phyloP scores from a whole-genome alignment of 2,329 filamentous ascomycete genomes.

The Lecanicillium sp. region DNA sequence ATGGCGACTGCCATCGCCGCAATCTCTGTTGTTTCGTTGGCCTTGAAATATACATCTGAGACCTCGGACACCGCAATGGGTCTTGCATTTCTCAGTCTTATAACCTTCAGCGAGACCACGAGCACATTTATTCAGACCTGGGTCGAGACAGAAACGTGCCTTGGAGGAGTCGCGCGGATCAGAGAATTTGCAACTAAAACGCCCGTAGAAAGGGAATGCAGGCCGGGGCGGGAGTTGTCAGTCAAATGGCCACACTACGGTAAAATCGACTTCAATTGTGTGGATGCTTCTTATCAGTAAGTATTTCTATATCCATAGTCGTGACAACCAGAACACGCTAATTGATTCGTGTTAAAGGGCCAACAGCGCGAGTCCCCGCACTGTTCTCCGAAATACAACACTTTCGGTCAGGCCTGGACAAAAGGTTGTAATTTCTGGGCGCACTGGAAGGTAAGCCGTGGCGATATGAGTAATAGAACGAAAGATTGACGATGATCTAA shows the following conservation, averaged over 20 bases:
- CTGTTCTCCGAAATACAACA: slow-evolving; percentile 15
- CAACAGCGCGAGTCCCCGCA: slow-evolving; percentile 27
- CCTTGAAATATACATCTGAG: slow-evolving; percentile 33
- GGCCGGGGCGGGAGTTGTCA: slow-evolving; percentile 1
- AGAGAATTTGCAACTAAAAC: slow-evolving; percentile 24
- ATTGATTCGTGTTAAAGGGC: slow-evolving; percentile 13
- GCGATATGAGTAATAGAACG: slow-evolving; percentile 11
- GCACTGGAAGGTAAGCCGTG: slow-evolving; percentile 12
- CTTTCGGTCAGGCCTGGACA: slow-evolving; percentile 15
- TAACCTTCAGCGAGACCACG: slow-evolving; percentile 25
- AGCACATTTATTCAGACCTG: slow-evolving; percentile 26
- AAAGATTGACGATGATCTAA: slow-evolving; percentile 8
- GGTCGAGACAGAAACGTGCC: slow-evolving; percentile 30
- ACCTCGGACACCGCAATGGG: slow-evolving; percentile 41
- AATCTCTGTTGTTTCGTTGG: slow-evolving; percentile 32
- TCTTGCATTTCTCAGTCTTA: slow-evolving; percentile 26
- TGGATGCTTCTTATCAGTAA: slow-evolving; percentile 24
- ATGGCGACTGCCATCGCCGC: slow-evolving; percentile 16
- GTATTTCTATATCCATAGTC: neutral
- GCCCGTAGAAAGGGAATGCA: slow-evolving; percentile 19
- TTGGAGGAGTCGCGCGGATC: slow-evolving; percentile 29
- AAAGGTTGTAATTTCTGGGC: slow-evolving; percentile 3
- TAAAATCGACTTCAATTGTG: slow-evolving; percentile 21
- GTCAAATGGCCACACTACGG: slow-evolving; percentile 23
- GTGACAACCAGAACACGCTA: neutral